These are phyloP conservation scores for Forsythia viridissima DNA, from an alignment of 257 asterid genomes.

Conservation along the genomic window DNA sequence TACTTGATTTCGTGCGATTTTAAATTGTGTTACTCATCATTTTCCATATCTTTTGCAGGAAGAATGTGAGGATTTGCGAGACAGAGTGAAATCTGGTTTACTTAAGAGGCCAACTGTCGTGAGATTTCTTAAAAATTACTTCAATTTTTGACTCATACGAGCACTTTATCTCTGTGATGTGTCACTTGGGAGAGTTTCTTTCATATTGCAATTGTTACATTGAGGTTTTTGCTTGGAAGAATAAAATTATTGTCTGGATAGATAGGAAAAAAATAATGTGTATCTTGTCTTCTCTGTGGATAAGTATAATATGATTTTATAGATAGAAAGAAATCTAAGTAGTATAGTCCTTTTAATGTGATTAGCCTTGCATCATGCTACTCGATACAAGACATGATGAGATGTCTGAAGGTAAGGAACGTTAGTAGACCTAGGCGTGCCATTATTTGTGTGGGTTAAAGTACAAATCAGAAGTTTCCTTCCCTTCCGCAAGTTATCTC, in stretches of 20 bases:
- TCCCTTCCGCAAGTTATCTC: conserved; percentile 4
- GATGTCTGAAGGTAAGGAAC: not conserved
- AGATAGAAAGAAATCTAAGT: not conserved
- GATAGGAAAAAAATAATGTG: conserved; percentile 2
- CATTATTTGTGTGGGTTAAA: not conserved
- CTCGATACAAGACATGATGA: not conserved
- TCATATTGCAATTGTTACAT: conserved; percentile 10
- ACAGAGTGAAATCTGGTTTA: conserved; percentile 73
- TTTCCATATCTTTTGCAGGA: conserved; percentile 53
- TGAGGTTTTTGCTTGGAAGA: not conserved
- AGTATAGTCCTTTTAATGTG: conserved; percentile 10
- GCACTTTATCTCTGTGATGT: not conserved
- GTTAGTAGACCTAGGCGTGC: not conserved
- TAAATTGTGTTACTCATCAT: conserved; percentile 18
- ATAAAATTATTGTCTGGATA: not conserved
- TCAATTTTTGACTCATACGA: conserved; percentile 19
- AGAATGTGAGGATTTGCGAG: conserved; percentile 73
- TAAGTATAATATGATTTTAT: conserved; percentile 9
- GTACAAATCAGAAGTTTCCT: not conserved
- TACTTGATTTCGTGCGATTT: conserved; percentile 6
- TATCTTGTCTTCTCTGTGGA: conserved; percentile 11
- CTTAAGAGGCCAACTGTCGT: conserved; percentile 67
- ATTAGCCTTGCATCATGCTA: not conserved
- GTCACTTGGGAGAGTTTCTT: conserved; percentile 10
- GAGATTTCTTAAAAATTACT: conserved; percentile 34